phyloP scores from a whole-genome alignment of 2,329 filamentous ascomycete species.

The Verticillium nubilum region DNA sequence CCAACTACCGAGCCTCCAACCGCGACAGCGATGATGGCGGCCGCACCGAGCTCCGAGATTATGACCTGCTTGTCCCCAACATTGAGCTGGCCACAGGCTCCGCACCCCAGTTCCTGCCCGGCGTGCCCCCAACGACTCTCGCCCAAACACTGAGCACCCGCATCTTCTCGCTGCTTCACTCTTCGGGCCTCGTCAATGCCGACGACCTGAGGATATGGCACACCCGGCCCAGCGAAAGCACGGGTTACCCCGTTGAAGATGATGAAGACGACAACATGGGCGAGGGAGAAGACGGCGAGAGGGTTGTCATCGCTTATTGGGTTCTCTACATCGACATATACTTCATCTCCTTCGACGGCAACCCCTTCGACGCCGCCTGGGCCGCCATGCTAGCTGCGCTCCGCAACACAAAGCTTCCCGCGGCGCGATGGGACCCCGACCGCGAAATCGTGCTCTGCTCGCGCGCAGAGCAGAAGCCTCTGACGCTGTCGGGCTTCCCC shows the following conservation, averaged over 20 bases:
- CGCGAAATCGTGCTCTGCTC: slow-evolving; percentile 74
- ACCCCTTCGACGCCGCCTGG: slow-evolving; percentile 90
- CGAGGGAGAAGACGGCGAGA: slow-evolving; percentile 20
- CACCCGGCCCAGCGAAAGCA: slow-evolving; percentile 37
- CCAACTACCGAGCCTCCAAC: slow-evolving; percentile 49
- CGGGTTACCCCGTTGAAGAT: slow-evolving; percentile 16
- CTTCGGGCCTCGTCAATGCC: slow-evolving; percentile 59
- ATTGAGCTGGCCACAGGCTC: slow-evolving; percentile 89
- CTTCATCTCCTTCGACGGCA: slow-evolving; percentile 88
- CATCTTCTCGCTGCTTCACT: slow-evolving; percentile 70
- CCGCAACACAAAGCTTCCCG: slow-evolving; percentile 69
- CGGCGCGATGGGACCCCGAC: slow-evolving; percentile 79
- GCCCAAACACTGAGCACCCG: slow-evolving; percentile 83
- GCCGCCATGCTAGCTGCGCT: slow-evolving; percentile 76
- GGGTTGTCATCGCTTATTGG: slow-evolving; percentile 78
- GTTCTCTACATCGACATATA: slow-evolving; percentile 92
- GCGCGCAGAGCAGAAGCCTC: slow-evolving; percentile 43
- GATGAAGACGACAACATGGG: slow-evolving; percentile 27
- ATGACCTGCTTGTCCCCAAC: slow-evolving; percentile 84
- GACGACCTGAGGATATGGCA: slow-evolving; percentile 71
- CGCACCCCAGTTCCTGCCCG: slow-evolving; percentile 78
- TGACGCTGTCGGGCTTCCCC: slow-evolving; percentile 62
- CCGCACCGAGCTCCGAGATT: slow-evolving; percentile 47
- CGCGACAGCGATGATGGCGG: slow-evolving; percentile 23
- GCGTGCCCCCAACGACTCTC: slow-evolving; percentile 70